Percentiles rank a stretch among this genome's conserved stretches.
These are phyloP conservation scores for Heterobasidion annosum DNA, from an alignment of 1,284 basidiomycete species.

Conservation along the genomic window DNA sequence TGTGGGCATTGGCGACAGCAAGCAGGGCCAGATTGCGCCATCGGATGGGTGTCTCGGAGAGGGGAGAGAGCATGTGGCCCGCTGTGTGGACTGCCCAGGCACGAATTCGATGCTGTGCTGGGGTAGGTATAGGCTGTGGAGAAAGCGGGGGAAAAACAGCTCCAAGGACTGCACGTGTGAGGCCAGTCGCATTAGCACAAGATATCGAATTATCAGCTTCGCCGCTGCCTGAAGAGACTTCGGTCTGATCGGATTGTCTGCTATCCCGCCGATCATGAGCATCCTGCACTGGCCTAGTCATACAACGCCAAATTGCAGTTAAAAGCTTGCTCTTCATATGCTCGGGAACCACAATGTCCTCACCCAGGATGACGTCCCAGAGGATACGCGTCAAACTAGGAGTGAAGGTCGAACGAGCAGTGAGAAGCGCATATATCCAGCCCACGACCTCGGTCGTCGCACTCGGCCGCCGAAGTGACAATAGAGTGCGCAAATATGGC, in stretches of 20 bases:
- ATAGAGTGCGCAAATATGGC: constrained; percentile 16
- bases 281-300: background rate
- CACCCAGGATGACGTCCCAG: constrained; percentile 16
- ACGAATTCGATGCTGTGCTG: constrained; percentile 4
- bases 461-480: constrained; percentile 5
- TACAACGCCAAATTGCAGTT: constrained; percentile 3
- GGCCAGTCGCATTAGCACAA: background rate
- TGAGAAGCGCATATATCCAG: constrained; percentile 11
- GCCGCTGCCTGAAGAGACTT: background rate
- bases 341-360: background rate
- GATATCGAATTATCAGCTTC: background rate
- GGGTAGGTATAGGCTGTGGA: background rate
- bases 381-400: constrained; percentile 19
- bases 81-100: constrained; percentile 13
- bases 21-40: constrained; percentile 18
- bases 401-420: constrained; percentile 9
- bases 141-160: background rate
- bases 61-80: constrained; percentile 10
- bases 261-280: background rate
- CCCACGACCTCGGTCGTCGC: constrained; percentile 6
- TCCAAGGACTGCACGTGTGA: background rate
- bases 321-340: constrained; percentile 4
- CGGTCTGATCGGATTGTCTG: background rate
- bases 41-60: constrained; percentile 6
- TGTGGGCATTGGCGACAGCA: constrained; percentile 12